Percentiles rank a stretch among this genome's conserved stretches.
phyloP scores from a whole-genome alignment of 768 basidiomycete genomes.

The Chiua virens region DNA sequence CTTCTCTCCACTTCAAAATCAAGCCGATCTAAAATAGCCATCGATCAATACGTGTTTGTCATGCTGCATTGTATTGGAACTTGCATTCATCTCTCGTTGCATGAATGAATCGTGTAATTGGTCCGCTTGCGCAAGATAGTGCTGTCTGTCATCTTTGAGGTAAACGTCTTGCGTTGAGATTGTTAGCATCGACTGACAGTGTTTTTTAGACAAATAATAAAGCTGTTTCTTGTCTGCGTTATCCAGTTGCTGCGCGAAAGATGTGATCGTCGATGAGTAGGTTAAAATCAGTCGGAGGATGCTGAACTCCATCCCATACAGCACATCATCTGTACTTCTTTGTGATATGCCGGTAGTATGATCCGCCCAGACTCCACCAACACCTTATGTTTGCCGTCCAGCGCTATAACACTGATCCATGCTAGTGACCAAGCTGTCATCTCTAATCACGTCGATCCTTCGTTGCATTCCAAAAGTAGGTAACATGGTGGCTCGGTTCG shows the following conservation, averaged over 20 bases:
- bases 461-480: too few relatives aligned
- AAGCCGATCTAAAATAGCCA: slow-evolving; percentile 77
- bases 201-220: slow-evolving; percentile 12
- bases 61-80: background rate
- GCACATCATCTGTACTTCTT: too few relatives aligned
- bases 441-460: too few relatives aligned
- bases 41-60: background rate
- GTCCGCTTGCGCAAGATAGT: slow-evolving; percentile 26
- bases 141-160: slow-evolving; percentile 21
- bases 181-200: background rate
- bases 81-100: background rate
- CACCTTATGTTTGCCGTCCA: too few relatives aligned
- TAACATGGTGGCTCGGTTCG: too few relatives aligned
- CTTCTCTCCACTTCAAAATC: slow-evolving; percentile 99
- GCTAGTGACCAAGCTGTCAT: too few relatives aligned
- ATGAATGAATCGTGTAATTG: slow-evolving; percentile 10
- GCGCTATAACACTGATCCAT: too few relatives aligned
- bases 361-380: too few relatives aligned
- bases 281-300: background rate
- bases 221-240: slow-evolving; percentile 4
- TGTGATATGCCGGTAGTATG: too few relatives aligned
- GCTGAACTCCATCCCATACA: slow-evolving; percentile 6
- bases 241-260: background rate
- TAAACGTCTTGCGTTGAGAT: slow-evolving; percentile 2
- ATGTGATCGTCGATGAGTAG: slow-evolving; percentile 2